These are phyloP conservation scores for Protea cynaroides DNA, from an alignment of 164 flowering plant genomes.

Conservation along the genomic window DNA sequence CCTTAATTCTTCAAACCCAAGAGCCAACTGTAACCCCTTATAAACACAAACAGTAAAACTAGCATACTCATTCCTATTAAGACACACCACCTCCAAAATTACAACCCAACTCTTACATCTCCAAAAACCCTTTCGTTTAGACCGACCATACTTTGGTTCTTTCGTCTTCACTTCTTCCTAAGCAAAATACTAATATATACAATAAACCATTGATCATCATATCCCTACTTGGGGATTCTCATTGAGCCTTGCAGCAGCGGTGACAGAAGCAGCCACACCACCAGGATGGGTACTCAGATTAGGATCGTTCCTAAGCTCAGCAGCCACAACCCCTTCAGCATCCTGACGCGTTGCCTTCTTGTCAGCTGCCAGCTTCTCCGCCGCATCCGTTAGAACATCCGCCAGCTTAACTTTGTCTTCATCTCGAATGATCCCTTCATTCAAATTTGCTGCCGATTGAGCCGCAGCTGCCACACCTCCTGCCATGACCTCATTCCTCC, in stretches of 20 bases:
- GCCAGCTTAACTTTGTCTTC: conserved; percentile 40
- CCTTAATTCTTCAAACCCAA: too few species aligned
- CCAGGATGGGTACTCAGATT: conserved; percentile 26
- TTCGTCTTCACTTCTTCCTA: too few species aligned
- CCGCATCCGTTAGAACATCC: conserved; percentile 41
- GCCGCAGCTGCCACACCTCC: conserved; percentile 51
- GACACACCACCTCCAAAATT: too few species aligned
- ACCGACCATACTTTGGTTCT: too few species aligned
- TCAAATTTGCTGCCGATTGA: conserved; percentile 39
- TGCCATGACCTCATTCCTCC: conserved; percentile 22
- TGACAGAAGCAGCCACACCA: conserved; percentile 40
- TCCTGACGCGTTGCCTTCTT: conserved; percentile 43
- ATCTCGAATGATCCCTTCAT: conserved; percentile 19
- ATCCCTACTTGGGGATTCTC: conserved; percentile 11
- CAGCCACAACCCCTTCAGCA: conserved; percentile 41
- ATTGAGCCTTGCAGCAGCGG: conserved; percentile 51
- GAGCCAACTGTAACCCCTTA: too few species aligned
- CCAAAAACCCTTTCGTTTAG: too few species aligned
- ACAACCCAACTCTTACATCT: too few species aligned
- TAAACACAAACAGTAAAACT: too few species aligned
- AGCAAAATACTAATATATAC: too few species aligned
- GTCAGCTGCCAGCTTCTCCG: conserved; percentile 34
- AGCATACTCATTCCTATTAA: too few species aligned
- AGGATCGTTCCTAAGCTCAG: conserved; percentile 47
- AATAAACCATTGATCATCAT: too few species aligned